Evolutionary conservation across 345 rosid species (phyloP), one percentile per base, ranked within the genome.

Genomic region (Camelina sativa): DNA sequence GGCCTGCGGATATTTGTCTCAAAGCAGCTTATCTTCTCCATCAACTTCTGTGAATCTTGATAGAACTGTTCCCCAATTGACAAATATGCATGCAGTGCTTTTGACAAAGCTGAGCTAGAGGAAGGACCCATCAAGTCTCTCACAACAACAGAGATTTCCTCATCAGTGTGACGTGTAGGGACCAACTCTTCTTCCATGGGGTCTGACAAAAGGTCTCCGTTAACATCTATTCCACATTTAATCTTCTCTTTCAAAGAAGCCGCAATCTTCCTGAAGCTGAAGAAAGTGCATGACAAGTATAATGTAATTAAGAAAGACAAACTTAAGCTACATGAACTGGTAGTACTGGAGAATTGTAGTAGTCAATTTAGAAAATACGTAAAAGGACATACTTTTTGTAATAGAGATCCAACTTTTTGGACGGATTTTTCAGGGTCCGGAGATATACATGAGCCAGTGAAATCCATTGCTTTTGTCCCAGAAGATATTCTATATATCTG

Each of bases 181-280:
- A 68, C 85, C 76, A 71, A 82, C 73, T 53, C 75, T 72, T 85
- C 85, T 78, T 67, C 83, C 65, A 63, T 65, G 8, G 79, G 69
- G 53, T 85, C 91, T 41, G 77, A 50, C 41, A 69, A 66, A 66
- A 75, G 58, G 63, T 86, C 87, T 47, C 46, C 25, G 13, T 70
- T 53, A 47, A 71, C 72, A 72, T 69, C 80, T 61, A 70, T 65
- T 37, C 71, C 52, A 74, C 75, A 78, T 62, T 80, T 79, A 65
- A 88, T 81, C 76, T 82, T 89, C 74, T 81, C 85, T 77, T 85
- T 77, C 91, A 85, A 87, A 67, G 81, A 82, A 62, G 77, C 81
- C 56, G 82, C 85, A 74, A 93, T 80, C 86, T 83, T 88, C 80
- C 79, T 86, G 85, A 91, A 88, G 80, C 98, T 93, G 85, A 64